Evolutionary conservation across 108 stramenopile genomes (phyloP).

Genomic region (Cyclotella atomus): DNA sequence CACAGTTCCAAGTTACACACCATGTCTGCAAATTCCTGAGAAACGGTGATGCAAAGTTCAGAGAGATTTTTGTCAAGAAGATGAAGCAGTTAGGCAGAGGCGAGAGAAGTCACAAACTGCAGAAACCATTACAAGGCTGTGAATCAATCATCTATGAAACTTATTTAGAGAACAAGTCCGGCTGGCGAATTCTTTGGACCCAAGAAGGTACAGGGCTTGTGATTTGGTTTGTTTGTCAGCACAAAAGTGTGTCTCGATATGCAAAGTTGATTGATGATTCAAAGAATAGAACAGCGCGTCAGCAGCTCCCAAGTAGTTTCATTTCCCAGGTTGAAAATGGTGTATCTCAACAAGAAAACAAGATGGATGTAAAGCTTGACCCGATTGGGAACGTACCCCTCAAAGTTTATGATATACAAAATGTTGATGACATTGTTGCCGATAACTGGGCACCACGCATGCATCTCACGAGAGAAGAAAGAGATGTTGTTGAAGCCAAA

Average conservation of each 20-base stretch:
- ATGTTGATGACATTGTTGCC: conserved; percentile 25
- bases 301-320: conserved; percentile 7
- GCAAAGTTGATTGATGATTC: conserved; percentile 60
- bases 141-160: conserved; percentile 56
- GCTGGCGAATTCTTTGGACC: conserved; percentile 58
- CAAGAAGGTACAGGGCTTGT: conserved; percentile 24
- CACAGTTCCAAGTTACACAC: conserved; percentile 21
- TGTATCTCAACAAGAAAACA: not conserved
- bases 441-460: conserved; percentile 50
- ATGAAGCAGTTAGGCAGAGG: conserved; percentile 54
- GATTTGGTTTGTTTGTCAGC: conserved; percentile 52
- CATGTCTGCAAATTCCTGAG: conserved; percentile 60
- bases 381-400: conserved; percentile 49
- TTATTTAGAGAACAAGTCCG: conserved; percentile 61
- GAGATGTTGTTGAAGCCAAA: conserved; percentile 44
- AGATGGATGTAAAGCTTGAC: conserved; percentile 52
- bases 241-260: conserved; percentile 52
- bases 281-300: conserved; percentile 42
- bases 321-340: conserved; percentile 16
- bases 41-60: conserved; percentile 45
- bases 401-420: conserved; percentile 47
- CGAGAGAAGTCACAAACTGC: conserved; percentile 50
- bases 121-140: conserved; percentile 51
- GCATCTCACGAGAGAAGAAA: conserved; percentile 55
- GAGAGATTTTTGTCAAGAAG: conserved; percentile 49